Evolutionary conservation across 495 filamentous ascomycete genomes (phyloP), one percentile per base, ranked within the genome.

Genomic region (Mytilinidion resinicola): DNA sequence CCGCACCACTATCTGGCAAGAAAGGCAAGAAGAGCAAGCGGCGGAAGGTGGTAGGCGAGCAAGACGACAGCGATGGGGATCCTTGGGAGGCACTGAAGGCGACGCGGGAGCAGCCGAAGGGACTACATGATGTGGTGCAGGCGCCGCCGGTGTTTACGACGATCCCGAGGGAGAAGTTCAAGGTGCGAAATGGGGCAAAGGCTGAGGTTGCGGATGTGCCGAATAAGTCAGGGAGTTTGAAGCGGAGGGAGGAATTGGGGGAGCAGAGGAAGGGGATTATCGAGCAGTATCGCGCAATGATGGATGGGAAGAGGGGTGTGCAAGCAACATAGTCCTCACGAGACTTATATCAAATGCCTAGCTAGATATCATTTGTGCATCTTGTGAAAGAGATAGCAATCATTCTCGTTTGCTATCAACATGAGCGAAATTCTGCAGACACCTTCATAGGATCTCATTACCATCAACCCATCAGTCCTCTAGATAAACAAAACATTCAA

Each of bases 221-320:
- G 30, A 85, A 84, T 67, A 73, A 80, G 5, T 84, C 83, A 9
- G 91, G 91, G 35, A 92, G 90, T 76, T 76, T 96, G 73, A 79
- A 86, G 60, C 79, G 84, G 69, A 78, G 90, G 67, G 90, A 95
- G 71, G 90, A 95, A 73, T 66, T 97, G 56, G 85, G 87, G 11
- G 81, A 75, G 46, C 84, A 87, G 65, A 78, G 92, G 65, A 81
- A 78, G 68, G 84, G 79, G 47, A 84, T 96, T 14, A 85, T 97
- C 49, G 89, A 90, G 64, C 79, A 81, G 46, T 97, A 97, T 70
- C 74, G 91, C 58, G 78, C 77, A 66, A 78, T 91, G 79, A 93
- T 95, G 88, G 81, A 76, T 25, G 78, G 79, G 66, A 86, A 81
- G 72, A 49, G 46, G 46, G 33, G 14, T 25, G 25, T 30, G 25